phyloP scores from a whole-genome alignment of 1,284 basidiomycete genomes.

The Microbotryum scabiosae region DNA sequence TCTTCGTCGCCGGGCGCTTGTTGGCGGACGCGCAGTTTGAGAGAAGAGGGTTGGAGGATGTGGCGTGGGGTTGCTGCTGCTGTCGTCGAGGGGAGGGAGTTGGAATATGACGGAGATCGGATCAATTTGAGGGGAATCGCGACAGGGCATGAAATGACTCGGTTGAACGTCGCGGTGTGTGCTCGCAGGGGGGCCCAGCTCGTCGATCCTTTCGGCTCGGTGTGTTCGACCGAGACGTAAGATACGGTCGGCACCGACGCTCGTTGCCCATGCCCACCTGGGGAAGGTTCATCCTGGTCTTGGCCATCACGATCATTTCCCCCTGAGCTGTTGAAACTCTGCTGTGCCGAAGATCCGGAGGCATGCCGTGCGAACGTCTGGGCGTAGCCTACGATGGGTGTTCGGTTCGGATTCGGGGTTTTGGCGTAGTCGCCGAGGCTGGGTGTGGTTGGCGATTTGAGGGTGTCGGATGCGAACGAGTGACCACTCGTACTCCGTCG shows the following conservation, averaged over 20 bases:
- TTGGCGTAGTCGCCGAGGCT: not conserved
- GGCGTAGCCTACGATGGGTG: conserved; percentile 4
- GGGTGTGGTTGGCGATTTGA: conserved; percentile 13
- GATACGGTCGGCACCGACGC: not conserved
- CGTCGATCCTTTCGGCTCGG: conserved; percentile 31
- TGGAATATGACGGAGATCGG: not conserved
- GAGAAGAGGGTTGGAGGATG: conserved; percentile 24
- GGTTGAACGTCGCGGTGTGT: conserved; percentile 27
- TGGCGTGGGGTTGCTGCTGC: conserved; percentile 2
- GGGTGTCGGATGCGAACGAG: not conserved
- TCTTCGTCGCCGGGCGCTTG: conserved; percentile 22
- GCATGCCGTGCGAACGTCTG: not conserved
- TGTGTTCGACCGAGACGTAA: conserved; percentile 1
- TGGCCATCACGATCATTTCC: no score
- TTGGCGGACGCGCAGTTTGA: conserved; percentile 29
- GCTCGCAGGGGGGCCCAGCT: conserved; percentile 18
- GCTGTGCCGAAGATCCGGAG: no score
- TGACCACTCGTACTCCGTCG: no score
- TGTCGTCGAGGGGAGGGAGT: conserved; percentile 2
- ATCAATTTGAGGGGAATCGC: conserved; percentile 20
- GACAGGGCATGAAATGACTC: conserved; percentile 32
- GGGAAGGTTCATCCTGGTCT: not conserved
- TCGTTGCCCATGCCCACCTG: conserved; percentile 2
- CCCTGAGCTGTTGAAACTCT: no score
- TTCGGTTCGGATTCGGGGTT: conserved; percentile 20